Base-by-base conservation (phyloP, 2,329 filamentous ascomycete species). In the Fusarium sp. region DNA sequence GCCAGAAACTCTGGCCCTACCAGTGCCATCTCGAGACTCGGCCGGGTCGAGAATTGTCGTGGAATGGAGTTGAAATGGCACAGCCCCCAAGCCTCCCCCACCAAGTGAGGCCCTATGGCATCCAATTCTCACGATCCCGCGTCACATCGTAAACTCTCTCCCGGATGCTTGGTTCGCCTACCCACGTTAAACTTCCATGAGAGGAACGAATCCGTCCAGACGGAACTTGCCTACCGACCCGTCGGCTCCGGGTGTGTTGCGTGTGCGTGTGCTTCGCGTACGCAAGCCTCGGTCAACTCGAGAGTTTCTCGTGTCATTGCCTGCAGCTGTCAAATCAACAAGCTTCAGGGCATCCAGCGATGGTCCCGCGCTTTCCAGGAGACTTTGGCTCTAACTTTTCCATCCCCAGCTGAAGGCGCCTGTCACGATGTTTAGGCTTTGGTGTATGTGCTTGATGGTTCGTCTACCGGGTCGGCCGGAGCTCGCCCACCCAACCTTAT, bases 11-110 rank as follows among this genome's bases (percentile, higher is more conserved):
- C 51, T 36, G 49, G 33, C 54, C 58, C 36, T 44, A 16, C 23
- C 42, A 27, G 42, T 58, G 50, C 50, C 27, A 29, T 31, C 27
- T 53, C 29, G 31, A n/a, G 16, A 34, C n/a, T 60, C 54, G 46
- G 58, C 33, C 42, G 29, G 38, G 57, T 70, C 57, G 53, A 68
- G 61, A 70, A 70, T 51, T 46, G 18, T n/a, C 29, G 49, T 50
- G 60, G 61, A 65, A 68, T 65, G 64, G 29, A 36, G 11, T 34
- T 25, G 27, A 11, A 31, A 59, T 38, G 27, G n/a, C 33, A 44
- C 13, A 57, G 36, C 38, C n/a, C 11, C 40, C 25, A 18, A 54
- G 46, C 38, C 44, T 56, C 56, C 27, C 38, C 42, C 60, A 29
- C 36, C 9, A 38, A 13, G 29, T 18, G 6, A 42, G 36, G 34